These are phyloP conservation scores for Aspergillus pseudoterreus DNA, from an alignment of 2,329 filamentous ascomycete genomes.

Conservation along the genomic window DNA sequence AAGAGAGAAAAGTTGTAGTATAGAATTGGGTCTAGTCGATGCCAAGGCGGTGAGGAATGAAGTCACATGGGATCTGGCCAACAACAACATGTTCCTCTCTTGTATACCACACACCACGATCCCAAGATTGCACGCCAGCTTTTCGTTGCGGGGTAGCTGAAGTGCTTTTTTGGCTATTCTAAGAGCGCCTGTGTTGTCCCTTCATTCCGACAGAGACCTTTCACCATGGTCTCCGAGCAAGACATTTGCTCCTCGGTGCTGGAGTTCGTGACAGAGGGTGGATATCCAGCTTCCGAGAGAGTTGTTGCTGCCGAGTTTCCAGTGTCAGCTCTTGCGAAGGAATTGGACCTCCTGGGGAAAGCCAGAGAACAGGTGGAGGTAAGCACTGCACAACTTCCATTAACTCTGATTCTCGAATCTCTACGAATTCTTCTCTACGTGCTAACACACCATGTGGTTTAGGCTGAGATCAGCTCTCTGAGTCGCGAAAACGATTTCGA, in stretches of 20 bases:
- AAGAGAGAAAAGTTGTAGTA: neutral
- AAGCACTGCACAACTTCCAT: slow-evolving; percentile 5
- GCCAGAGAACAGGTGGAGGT: slow-evolving; percentile 55
- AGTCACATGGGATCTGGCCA: slow-evolving; percentile 24
- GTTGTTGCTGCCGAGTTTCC: slow-evolving; percentile 53
- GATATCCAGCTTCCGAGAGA: slow-evolving; percentile 55
- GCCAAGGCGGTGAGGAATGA: slow-evolving; percentile 22
- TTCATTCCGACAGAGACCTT: slow-evolving; percentile 1
- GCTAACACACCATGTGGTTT: slow-evolving; percentile 8
- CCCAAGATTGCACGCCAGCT: neutral
- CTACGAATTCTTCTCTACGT: slow-evolving; percentile 1
- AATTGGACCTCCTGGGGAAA: slow-evolving; percentile 50
- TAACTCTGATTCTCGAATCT: neutral
- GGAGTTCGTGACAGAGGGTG: slow-evolving; percentile 57
- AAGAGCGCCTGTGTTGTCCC: neutral
- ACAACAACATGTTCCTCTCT: neutral
- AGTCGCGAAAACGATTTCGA: slow-evolving; percentile 75
- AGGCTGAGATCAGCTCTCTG: slow-evolving; percentile 70
- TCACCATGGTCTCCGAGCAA: slow-evolving; percentile 31
- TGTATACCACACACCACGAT: neutral
- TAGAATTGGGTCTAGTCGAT: neutral
- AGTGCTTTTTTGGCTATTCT: neutral
- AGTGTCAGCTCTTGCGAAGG: slow-evolving; percentile 45
- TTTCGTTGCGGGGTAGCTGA: neutral
- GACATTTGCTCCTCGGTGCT: slow-evolving; percentile 60